These are phyloP conservation scores for Blastosporella zonata DNA, from an alignment of 1,284 basidiomycete genomes.

Conservation along the genomic window DNA sequence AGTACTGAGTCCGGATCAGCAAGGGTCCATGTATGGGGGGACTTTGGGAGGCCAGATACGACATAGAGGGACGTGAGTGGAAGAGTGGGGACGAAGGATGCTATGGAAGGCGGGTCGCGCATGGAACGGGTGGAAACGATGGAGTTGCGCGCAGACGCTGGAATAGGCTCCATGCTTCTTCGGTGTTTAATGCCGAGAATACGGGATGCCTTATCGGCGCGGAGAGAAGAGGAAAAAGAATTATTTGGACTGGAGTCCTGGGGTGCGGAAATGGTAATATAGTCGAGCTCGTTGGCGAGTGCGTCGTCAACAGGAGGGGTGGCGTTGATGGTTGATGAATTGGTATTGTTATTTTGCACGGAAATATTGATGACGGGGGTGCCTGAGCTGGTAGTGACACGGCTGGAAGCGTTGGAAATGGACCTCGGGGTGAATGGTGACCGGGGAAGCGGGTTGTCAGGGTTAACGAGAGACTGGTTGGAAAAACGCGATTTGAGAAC, in stretches of 20 bases:
- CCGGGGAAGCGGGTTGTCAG: conserved; percentile 26
- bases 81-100: conserved; percentile 57
- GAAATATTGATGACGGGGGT: conserved; percentile 43
- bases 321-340: conserved; percentile 25
- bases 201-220: conserved; percentile 63
- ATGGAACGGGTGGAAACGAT: conserved; percentile 75
- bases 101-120: conserved; percentile 48
- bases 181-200: conserved; percentile 71
- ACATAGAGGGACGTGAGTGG: conserved; percentile 82
- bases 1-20: conserved; percentile 85
- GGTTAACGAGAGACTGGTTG: conserved; percentile 35
- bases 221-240: conserved; percentile 25
- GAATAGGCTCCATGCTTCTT: conserved; percentile 78
- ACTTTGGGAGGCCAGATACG: conserved; percentile 80
- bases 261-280: conserved; percentile 53
- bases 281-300: conserved; percentile 68
- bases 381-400: conserved; percentile 24
- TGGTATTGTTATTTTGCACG: conserved; percentile 25
- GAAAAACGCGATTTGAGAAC: conserved; percentile 36
- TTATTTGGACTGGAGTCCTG: conserved; percentile 24
- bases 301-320: conserved; percentile 23
- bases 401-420: conserved; percentile 17
- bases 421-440: conserved; percentile 15
- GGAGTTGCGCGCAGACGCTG: conserved; percentile 67
- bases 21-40: conserved; percentile 90